These are phyloP conservation scores for Neurospora terricola DNA, from an alignment of 495 filamentous ascomycete genomes.

Conservation along the genomic window DNA sequence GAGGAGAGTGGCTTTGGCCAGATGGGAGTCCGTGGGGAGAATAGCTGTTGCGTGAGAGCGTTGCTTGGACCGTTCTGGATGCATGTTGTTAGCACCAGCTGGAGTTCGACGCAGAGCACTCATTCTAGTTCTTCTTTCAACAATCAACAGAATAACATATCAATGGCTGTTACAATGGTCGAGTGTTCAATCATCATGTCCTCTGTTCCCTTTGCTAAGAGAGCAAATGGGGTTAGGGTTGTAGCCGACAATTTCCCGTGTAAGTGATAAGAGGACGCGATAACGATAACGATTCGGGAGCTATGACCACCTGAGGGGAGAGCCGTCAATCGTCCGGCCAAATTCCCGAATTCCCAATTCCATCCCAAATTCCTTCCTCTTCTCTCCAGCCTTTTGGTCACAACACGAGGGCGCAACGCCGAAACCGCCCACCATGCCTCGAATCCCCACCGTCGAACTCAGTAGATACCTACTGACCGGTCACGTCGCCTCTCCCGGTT, in stretches of 20 bases:
- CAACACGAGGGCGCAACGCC: neutral
- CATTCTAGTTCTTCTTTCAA: neutral
- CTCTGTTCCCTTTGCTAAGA: neutral
- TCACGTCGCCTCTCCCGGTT: slow-evolving; percentile 29
- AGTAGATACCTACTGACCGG: slow-evolving; percentile 40
- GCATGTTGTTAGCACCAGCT: neutral
- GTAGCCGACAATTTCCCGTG: neutral
- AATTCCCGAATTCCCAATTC: neutral
- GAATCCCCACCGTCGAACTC: slow-evolving; percentile 26
- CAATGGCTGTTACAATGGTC: neutral
- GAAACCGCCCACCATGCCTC: slow-evolving; percentile 19
- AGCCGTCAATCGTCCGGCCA: neutral
- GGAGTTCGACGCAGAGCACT: rapidly evolving
- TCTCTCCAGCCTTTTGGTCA: neutral
- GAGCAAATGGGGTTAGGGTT: neutral
- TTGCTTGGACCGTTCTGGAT: neutral
- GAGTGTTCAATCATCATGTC: neutral
- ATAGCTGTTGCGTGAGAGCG: neutral
- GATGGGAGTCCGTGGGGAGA: neutral
- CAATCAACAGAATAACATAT: neutral
- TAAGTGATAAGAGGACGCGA: neutral
- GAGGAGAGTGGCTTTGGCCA: neutral
- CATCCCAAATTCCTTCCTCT: neutral
- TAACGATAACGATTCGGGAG: neutral
- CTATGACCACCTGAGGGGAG: neutral